Base-by-base conservation (phyloP, 2,329 filamentous ascomycete genomes). In the Phoma herbarum region DNA sequence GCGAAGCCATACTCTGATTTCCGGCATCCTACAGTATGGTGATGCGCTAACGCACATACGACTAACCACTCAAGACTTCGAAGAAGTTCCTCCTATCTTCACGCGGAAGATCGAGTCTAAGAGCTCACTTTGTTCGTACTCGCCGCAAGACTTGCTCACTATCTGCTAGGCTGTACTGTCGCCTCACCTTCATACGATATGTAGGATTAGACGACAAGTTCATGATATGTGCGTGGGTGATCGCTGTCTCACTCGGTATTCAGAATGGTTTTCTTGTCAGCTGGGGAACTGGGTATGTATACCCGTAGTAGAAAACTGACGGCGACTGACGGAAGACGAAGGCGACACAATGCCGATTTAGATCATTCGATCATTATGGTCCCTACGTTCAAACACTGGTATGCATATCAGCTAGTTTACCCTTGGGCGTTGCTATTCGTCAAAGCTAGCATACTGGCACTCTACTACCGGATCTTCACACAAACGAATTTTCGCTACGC, bases 401-500 rank as follows among this genome's bases (percentile, higher is more conserved):
- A 69, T 48, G 64, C 67, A 9, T 71, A 69, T 52, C 68, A 71
- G 54, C 26, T 69, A 22, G 51, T 69, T 7, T 69, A 69, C 26
- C 67, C 68, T 20, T 64, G 61, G 52, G 60, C 66, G 14, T 39
- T 71, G 22, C 59, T 65, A n/a, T 64, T 67, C 46, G 61, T 66
- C 43, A 69, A 68, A 41, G 61, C 61, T 2, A 68, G 65, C 25
- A 66, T 69, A 33, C 57, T 71, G n/a, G 64, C 66, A 9, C 57
- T 68, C 11, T 69, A 71, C 58, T 35, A 66, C 18, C 63, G 63
- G 14, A 64, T 69, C 25, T 69, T 67, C 47, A 57, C 43, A 3
- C 58, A 66, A 28, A 66, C 52, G 6, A 52, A 37, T 4, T 59
- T 67, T 23, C 56, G 60, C 22, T 57, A 35, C n/a, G 43, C 43